Evolutionary conservation across 768 basidiomycete genomes (phyloP), one percentile per base, ranked within the genome.

Genomic region (Mycena filopes): DNA sequence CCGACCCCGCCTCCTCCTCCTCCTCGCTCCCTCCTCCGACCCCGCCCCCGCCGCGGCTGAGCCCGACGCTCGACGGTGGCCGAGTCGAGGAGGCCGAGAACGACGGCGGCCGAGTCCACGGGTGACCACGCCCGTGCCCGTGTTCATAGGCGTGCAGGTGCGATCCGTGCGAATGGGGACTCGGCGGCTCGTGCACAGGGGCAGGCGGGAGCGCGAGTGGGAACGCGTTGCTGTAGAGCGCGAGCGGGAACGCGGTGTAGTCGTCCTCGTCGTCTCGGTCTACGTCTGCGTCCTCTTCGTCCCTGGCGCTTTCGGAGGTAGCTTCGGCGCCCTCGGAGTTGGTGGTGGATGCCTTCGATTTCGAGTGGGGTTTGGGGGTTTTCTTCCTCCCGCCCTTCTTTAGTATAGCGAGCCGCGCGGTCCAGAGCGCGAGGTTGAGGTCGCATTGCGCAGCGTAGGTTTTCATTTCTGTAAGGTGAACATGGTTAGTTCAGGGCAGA

Each of bases 381-480:
- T n/a, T n/a, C 36, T 36, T 36, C 15, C 36, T 10, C 36, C 36
- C 36, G 9, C 10, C 10, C 10, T 36, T 36, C 40, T 77, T 73
- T 47, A 87, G 72, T 21, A 80, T 78, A 10, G 76, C 78, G 36
- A 81, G 72, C 3, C 87, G 85, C 23, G 79, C 77, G 70, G 85
- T 81, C 96, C 96, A 97, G 45, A 85, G 77, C 20, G 80, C 74
- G 18, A 95, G 83, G 72, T 97, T 97, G 40, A 81, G 79, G 33
- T 83, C 79, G 73, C 94, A 94, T 65, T 89, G 87, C 26, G 84
- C 80, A 1, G 87, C 86, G 68, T 90, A 96, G 48, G 77, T 77
- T 46, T 83, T 80, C 80, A 96, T 87, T 75, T 91, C 94, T 92
- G 66, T 13, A 26, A 54, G 23, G 16, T 25, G 20, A 54, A 31